Conservation (phyloP, 805 yeast genomes). For the Priceomyces medius region DNA sequence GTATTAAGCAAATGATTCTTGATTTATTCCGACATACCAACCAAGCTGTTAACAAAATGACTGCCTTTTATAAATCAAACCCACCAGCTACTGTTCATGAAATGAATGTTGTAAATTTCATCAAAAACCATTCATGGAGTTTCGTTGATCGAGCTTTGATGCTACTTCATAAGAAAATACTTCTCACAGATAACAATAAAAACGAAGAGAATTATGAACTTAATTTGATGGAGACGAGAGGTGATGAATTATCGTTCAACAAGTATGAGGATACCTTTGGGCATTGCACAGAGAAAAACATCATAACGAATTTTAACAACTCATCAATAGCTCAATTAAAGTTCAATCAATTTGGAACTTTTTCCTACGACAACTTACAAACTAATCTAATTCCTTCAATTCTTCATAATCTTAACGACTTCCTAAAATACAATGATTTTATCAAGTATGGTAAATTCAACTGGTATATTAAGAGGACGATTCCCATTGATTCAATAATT, state of each 20-base stretch:
- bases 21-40: constrained; percentile 52
- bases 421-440: constrained; percentile 51
- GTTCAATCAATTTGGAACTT: constrained; percentile 37
- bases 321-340: constrained; percentile 35
- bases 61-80: constrained; percentile 28
- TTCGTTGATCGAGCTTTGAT: constrained; percentile 55
- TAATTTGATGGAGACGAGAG: constrained; percentile 10
- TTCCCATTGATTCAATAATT: constrained; percentile 59
- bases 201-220: constrained; percentile 8
- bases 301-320: constrained; percentile 36
- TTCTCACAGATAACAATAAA: constrained; percentile 28
- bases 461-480: constrained; percentile 61
- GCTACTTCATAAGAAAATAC: constrained; percentile 42
- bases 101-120: constrained; percentile 47
- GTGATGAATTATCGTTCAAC: constrained; percentile 31
- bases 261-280: constrained; percentile 44
- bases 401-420: constrained; percentile 55
- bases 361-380: constrained; percentile 51
- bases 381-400: constrained; percentile 57
- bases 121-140: constrained; percentile 48
- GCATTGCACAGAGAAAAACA: constrained; percentile 35
- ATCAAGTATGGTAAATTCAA: constrained; percentile 53
- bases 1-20: constrained; percentile 47
- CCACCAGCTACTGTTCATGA: constrained; percentile 40
- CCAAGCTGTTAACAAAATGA: constrained; percentile 44